These are phyloP conservation scores for Penicillium taxi DNA, from an alignment of 495 filamentous ascomycete species.

Conservation along the genomic window DNA sequence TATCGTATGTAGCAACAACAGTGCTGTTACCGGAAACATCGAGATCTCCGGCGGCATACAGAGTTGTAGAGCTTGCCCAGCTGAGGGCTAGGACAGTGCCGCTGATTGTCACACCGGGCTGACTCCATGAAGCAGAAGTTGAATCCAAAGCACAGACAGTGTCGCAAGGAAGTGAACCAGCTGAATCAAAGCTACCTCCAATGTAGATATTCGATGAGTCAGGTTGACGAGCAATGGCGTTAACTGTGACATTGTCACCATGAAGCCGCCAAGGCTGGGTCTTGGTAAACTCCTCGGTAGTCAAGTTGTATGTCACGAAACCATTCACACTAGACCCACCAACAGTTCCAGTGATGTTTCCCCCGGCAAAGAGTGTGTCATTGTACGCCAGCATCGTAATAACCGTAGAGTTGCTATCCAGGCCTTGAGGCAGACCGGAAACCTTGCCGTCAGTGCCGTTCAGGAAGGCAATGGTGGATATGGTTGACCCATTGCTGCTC, in stretches of 20 bases:
- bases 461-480: conserved; percentile 75
- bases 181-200: conserved; percentile 70
- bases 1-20: conserved; percentile 67
- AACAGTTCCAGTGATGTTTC: conserved; percentile 62
- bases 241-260: conserved; percentile 62
- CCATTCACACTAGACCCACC: conserved; percentile 58
- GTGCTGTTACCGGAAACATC: conserved; percentile 54
- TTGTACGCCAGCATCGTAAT: conserved; percentile 58
- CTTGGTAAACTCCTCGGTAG: conserved; percentile 46
- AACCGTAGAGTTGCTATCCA: conserved; percentile 68
- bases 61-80: conserved; percentile 61
- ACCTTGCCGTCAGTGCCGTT: conserved; percentile 55
- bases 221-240: conserved; percentile 61
- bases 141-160: conserved; percentile 73
- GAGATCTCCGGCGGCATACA: conserved; percentile 73
- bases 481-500: conserved; percentile 56
- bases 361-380: conserved; percentile 73
- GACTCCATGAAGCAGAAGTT: conserved; percentile 61
- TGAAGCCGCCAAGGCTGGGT: conserved; percentile 62
- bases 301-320: conserved; percentile 72
- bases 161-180: conserved; percentile 75
- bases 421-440: conserved; percentile 57
- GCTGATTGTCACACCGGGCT: conserved; percentile 58
- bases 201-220: conserved; percentile 70
- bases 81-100: conserved; percentile 63